phyloP scores from a whole-genome alignment of 2,329 filamentous ascomycete species.

The Cladosporium sp. region DNA sequence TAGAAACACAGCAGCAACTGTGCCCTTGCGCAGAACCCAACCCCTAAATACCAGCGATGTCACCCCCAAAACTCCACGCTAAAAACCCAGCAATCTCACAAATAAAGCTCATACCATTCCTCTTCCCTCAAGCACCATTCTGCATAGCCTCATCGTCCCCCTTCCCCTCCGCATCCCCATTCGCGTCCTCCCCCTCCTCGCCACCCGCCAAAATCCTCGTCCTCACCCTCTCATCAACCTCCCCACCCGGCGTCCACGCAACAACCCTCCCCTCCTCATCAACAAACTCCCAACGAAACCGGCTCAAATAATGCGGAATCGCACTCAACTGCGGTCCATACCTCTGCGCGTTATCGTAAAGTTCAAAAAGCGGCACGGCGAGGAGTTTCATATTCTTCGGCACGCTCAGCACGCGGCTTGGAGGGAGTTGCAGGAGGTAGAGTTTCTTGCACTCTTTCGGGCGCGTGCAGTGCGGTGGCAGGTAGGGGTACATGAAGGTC shows the following conservation, averaged over 20 bases:
- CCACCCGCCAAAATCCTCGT: slow-evolving; percentile 31
- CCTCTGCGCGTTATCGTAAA: slow-evolving; percentile 93
- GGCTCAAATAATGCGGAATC: slow-evolving; percentile 88
- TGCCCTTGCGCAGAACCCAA: no score
- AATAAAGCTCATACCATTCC: no score
- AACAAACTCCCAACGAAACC: slow-evolving; percentile 97
- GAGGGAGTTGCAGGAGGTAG: slow-evolving; percentile 91
- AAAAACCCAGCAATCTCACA: not conserved
- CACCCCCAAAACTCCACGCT: not conserved
- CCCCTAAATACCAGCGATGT: no score
- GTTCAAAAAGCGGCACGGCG: slow-evolving; percentile 91
- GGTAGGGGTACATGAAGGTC: slow-evolving; percentile 99
- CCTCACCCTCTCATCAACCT: slow-evolving; percentile 27
- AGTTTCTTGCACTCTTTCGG: slow-evolving; percentile 99
- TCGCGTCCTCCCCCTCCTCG: slow-evolving; percentile 13
- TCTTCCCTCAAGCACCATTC: not conserved
- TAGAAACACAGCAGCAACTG: no score
- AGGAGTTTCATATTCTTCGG: slow-evolving; percentile 99
- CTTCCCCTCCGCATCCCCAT: not conserved
- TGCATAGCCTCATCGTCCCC: slow-evolving; percentile 3
- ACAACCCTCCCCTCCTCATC: slow-evolving; percentile 88
- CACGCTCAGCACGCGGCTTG: slow-evolving; percentile 90
- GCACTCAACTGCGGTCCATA: slow-evolving; percentile 96
- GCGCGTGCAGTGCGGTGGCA: slow-evolving; percentile 90
- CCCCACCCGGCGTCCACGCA: slow-evolving; percentile 28